phyloP scores from a whole-genome alignment of 805 yeast species.

The Yueomyces sp. region DNA sequence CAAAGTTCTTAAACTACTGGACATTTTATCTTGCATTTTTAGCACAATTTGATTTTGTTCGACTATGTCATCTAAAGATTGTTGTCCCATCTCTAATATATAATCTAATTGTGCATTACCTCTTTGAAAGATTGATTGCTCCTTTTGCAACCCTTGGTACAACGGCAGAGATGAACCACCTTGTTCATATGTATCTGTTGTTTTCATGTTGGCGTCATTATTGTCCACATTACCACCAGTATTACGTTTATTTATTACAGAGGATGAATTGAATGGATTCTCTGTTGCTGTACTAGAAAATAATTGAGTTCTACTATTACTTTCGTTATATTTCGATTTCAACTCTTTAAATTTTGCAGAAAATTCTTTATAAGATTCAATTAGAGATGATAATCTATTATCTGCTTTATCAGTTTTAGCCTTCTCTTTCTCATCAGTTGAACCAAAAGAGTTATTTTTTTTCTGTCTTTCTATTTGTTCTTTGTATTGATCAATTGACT shows the following conservation, averaged over 20 bases:
- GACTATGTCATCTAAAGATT: constrained; percentile 71
- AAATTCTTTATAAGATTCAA: constrained; percentile 23
- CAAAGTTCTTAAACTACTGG: constrained; percentile 58
- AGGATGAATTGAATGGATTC: constrained; percentile 14
- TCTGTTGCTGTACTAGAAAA: constrained; percentile 11
- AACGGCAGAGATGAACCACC: constrained; percentile 15
- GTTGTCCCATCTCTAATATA: constrained; percentile 78
- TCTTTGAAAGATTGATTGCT: constrained; percentile 45
- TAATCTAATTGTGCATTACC: constrained; percentile 80
- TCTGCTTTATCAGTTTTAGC: constrained; percentile 33
- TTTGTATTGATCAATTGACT: constrained; percentile 52
- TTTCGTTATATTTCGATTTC: constrained; percentile 17
- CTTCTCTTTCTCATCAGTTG: constrained; percentile 14
- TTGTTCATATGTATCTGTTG: background rate
- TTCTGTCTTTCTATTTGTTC: constrained; percentile 40
- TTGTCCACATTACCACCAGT: constrained; percentile 13
- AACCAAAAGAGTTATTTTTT: constrained; percentile 30
- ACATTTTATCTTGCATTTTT: constrained; percentile 46
- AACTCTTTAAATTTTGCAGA: constrained; percentile 23
- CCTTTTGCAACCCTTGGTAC: constrained; percentile 57
- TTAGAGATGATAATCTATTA: constrained; percentile 48
- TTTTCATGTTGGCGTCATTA: background rate
- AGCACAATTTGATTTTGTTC: constrained; percentile 68
- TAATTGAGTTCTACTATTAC: constrained; percentile 9
- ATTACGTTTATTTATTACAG: constrained; percentile 22